Conservation (phyloP, 2,329 filamentous ascomycete genomes). For the Aspergillus arachidicola region DNA sequence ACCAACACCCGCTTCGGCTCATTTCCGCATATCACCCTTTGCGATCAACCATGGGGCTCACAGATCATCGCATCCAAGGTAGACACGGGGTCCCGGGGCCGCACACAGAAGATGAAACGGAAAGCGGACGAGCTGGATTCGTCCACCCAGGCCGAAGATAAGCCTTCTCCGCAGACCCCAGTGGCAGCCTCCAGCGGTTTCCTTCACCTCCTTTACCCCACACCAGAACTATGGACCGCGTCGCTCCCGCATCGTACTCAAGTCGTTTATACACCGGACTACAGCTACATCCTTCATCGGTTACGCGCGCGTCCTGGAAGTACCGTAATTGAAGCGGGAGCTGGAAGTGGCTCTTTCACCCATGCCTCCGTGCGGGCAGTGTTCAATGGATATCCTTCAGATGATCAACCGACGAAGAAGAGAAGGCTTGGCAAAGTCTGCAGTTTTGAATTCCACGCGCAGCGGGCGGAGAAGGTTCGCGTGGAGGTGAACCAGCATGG, state of each 20-base stretch:
- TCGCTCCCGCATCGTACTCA: conserved; percentile 56
- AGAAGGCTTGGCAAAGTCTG: conserved; percentile 48
- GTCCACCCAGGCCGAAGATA: conserved; percentile 24
- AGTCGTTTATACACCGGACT: conserved; percentile 57
- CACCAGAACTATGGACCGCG: conserved; percentile 54
- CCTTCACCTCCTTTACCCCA: conserved; percentile 52
- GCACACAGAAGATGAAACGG: conserved; percentile 64
- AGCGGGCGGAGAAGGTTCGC: conserved; percentile 44
- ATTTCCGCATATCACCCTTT: conserved; percentile 76
- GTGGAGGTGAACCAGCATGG: conserved; percentile 49
- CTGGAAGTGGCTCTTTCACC: conserved; percentile 55
- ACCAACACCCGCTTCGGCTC: conserved; percentile 95
- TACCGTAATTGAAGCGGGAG: conserved; percentile 54
- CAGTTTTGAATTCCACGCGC: conserved; percentile 54
- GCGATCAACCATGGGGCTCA: conserved; percentile 83
- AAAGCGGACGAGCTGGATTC: conserved; percentile 48
- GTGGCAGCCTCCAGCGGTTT: conserved; percentile 50
- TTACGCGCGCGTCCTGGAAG: conserved; percentile 50
- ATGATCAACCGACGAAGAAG: conserved; percentile 25
- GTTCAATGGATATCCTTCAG: conserved; percentile 47
- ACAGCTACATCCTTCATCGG: conserved; percentile 55
- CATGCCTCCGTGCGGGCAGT: conserved; percentile 54
- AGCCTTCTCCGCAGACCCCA: conserved; percentile 28
- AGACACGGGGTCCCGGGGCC: conserved; percentile 85
- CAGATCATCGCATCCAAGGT: conserved; percentile 88